Percentiles rank a stretch among this genome's conserved stretches.
phyloP scores from a whole-genome alignment of 176 grass and related monocot genomes.

The Dactylis glomerata region DNA sequence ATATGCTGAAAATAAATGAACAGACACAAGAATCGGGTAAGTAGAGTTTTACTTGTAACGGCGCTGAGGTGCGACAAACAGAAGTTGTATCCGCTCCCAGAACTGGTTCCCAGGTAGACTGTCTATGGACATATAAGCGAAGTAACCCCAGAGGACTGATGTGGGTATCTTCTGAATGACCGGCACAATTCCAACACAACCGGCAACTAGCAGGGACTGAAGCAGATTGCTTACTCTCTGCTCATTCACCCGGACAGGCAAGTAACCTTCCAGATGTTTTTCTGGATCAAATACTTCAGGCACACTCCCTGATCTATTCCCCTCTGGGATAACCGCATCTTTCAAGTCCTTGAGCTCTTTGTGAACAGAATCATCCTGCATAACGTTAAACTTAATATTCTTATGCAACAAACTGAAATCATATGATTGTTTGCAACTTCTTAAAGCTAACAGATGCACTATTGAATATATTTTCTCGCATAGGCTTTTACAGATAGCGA shows the following conservation, averaged over 20 bases:
- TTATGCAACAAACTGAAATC: slow-evolving; percentile 7
- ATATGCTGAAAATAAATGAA: slow-evolving; percentile 4
- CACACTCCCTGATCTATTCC: slow-evolving; percentile 31
- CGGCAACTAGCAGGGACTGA: slow-evolving; percentile 76
- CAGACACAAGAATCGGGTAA: neutral
- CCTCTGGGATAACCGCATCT: slow-evolving; percentile 48
- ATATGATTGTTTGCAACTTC: neutral
- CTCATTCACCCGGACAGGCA: slow-evolving; percentile 84
- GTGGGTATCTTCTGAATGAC: slow-evolving; percentile 81
- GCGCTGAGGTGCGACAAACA: slow-evolving; percentile 56
- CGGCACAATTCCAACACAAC: slow-evolving; percentile 63
- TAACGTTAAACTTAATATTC: slow-evolving; percentile 1
- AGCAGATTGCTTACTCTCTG: slow-evolving; percentile 82
- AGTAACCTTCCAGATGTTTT: slow-evolving; percentile 75
- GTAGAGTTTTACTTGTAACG: slow-evolving; percentile 66
- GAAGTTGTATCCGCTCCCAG: slow-evolving; percentile 68
- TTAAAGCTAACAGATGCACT: neutral
- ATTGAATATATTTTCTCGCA: neutral
- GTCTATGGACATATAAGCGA: slow-evolving; percentile 87
- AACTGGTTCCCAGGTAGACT: slow-evolving; percentile 93
- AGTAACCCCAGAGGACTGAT: slow-evolving; percentile 92
- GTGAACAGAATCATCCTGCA: slow-evolving; percentile 47
- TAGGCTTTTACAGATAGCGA: neutral
- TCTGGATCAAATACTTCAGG: slow-evolving; percentile 63
- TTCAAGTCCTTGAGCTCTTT: slow-evolving; percentile 74